A percentile compares a stretch with the other conserved stretches of the same genome.
Evolutionary conservation across 352 stramenopile genomes (phyloP).

Genomic region (Phytophthora cryptogea): DNA sequence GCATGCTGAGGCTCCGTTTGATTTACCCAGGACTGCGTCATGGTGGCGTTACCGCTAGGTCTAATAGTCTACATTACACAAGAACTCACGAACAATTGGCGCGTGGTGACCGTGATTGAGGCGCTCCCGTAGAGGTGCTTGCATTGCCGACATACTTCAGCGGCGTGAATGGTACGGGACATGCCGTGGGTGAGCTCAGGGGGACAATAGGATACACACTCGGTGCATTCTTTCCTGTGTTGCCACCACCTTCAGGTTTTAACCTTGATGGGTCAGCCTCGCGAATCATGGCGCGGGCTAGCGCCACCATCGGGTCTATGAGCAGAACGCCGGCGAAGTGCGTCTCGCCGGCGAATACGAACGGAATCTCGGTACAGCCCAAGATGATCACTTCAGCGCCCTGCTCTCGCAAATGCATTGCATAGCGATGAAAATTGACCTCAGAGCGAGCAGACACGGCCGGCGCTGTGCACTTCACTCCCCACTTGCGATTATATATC

Average conservation of each 20-base stretch:
- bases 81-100: constrained; percentile 10
- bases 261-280: constrained; percentile 57
- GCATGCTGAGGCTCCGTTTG: constrained; percentile 2
- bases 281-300: constrained; percentile 75
- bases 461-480: constrained; percentile 77
- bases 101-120: constrained; percentile 1
- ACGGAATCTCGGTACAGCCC: constrained; percentile 81
- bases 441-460: constrained; percentile 52
- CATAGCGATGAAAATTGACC: constrained; percentile 69
- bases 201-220: constrained; percentile 17
- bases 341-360: constrained; percentile 62
- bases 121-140: not conserved
- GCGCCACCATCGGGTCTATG: constrained; percentile 75
- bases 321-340: constrained; percentile 49
- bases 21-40: not conserved
- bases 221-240: constrained; percentile 5
- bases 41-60: not conserved
- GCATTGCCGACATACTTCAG: constrained; percentile 3
- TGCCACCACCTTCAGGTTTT: constrained; percentile 28
- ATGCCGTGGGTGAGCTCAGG: not conserved
- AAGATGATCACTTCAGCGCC: constrained; percentile 74
- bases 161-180: not conserved
- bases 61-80: constrained; percentile 17
- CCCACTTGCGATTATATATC: constrained; percentile 74
- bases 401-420: constrained; percentile 39